Percentiles rank a stretch among this genome's conserved stretches.
These are phyloP conservation scores for Talaromyces sp. DNA, from an alignment of 2,329 filamentous ascomycete genomes.

Conservation along the genomic window DNA sequence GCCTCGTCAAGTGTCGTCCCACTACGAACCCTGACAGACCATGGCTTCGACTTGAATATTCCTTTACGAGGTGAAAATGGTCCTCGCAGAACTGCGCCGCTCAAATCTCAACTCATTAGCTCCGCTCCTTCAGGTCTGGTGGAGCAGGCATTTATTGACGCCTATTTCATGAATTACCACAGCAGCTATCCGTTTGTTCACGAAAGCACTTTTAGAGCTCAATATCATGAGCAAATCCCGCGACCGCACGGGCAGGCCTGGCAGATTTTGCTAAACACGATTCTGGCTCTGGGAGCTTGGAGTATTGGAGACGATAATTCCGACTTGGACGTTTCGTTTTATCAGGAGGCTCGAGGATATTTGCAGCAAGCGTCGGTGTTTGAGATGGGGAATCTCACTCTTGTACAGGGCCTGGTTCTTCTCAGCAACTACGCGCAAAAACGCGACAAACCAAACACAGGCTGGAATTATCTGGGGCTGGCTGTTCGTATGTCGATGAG, in stretches of 20 bases:
- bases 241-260: constrained; percentile 38
- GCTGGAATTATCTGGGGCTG: constrained; percentile 46
- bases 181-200: constrained; percentile 45
- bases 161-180: constrained; percentile 45
- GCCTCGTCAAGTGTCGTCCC: constrained; percentile 37
- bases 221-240: constrained; percentile 41
- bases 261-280: constrained; percentile 43
- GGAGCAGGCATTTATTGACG: constrained; percentile 39
- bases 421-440: constrained; percentile 49
- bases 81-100: constrained; percentile 23
- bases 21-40: constrained; percentile 32
- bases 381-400: constrained; percentile 45
- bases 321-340: constrained; percentile 42
- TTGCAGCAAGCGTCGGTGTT: constrained; percentile 43
- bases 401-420: constrained; percentile 44
- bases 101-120: constrained; percentile 34
- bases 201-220: constrained; percentile 44
- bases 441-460: constrained; percentile 47
- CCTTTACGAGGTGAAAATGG: constrained; percentile 22
- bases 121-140: constrained; percentile 34
- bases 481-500: constrained; percentile 48
- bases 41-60: constrained; percentile 36
- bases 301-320: constrained; percentile 36
- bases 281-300: constrained; percentile 43
- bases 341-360: constrained; percentile 43